These are phyloP conservation scores for Leccinum boreale DNA, from an alignment of 768 basidiomycete species.

Conservation along the genomic window DNA sequence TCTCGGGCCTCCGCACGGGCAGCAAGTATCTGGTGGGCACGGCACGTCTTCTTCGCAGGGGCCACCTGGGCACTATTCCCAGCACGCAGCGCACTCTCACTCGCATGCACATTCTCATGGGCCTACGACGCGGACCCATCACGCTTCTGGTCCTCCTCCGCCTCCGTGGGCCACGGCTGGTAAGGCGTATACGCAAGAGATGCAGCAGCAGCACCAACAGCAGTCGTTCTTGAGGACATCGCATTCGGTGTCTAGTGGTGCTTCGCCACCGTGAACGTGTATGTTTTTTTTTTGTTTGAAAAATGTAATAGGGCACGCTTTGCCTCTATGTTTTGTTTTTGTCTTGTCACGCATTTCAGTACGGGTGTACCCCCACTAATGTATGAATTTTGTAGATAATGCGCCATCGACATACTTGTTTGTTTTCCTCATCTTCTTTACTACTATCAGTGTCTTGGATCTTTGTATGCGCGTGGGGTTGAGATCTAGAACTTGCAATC, in stretches of 20 bases:
- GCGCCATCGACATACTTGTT: not conserved
- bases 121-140: slow-evolving; percentile 11
- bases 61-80: not conserved
- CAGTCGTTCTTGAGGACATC: slow-evolving; percentile 49
- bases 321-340: not conserved
- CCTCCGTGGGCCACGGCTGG: slow-evolving; percentile 21
- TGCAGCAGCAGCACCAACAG: slow-evolving; percentile 31
- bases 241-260: slow-evolving; percentile 38
- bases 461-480: not conserved
- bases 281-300: not conserved
- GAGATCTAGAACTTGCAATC: not conserved
- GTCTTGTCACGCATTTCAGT: not conserved
- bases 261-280: slow-evolving; percentile 30
- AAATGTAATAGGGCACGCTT: not conserved
- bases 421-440: not conserved
- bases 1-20: slow-evolving; percentile 10
- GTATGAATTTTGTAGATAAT: not conserved
- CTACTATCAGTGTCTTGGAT: not conserved
- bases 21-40: not conserved
- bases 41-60: not conserved
- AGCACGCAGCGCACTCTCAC: not conserved
- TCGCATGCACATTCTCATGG: not conserved
- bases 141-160: slow-evolving; percentile 17
- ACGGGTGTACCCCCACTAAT: not conserved
- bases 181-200: slow-evolving; percentile 21